phyloP scores from a whole-genome alignment of 352 stramenopile genomes.

The Phytopythium kandeliae region DNA sequence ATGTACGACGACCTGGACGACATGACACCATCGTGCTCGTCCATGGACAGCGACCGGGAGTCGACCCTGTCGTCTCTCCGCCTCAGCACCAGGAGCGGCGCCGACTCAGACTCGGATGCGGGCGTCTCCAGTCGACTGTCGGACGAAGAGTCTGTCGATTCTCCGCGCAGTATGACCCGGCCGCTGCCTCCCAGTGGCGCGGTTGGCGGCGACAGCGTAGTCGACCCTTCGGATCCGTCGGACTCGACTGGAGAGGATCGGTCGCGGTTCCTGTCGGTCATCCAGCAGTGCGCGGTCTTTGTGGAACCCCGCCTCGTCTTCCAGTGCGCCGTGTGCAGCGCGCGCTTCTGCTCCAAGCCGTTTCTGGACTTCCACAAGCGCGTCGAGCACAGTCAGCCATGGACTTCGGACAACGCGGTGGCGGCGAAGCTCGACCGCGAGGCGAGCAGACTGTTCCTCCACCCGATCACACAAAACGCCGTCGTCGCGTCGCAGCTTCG shows the following conservation, averaged over 20 bases:
- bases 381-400: conserved; percentile 23
- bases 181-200: conserved; percentile 30
- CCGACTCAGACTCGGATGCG: conserved; percentile 19
- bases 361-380: conserved; percentile 46
- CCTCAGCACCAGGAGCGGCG: conserved; percentile 14
- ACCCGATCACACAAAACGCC: conserved; percentile 40
- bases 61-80: conserved; percentile 24
- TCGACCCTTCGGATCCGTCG: conserved; percentile 22
- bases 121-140: conserved; percentile 23
- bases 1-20: conserved; percentile 28
- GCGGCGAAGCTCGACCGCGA: conserved; percentile 17
- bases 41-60: conserved; percentile 49
- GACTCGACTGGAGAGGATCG: conserved; percentile 14
- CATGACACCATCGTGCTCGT: conserved; percentile 33
- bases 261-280: conserved; percentile 21
- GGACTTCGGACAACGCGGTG: neutral
- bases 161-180: conserved; percentile 25
- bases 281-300: conserved; percentile 55
- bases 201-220: conserved; percentile 26
- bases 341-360: conserved; percentile 44
- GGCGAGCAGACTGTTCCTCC: conserved; percentile 33
- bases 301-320: conserved; percentile 48
- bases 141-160: conserved; percentile 18
- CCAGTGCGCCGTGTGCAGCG: conserved; percentile 33
- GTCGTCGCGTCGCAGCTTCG: conserved; percentile 35